Base-by-base conservation (phyloP, 2,329 filamentous ascomycete species). In the Arthroderma sp. region DNA sequence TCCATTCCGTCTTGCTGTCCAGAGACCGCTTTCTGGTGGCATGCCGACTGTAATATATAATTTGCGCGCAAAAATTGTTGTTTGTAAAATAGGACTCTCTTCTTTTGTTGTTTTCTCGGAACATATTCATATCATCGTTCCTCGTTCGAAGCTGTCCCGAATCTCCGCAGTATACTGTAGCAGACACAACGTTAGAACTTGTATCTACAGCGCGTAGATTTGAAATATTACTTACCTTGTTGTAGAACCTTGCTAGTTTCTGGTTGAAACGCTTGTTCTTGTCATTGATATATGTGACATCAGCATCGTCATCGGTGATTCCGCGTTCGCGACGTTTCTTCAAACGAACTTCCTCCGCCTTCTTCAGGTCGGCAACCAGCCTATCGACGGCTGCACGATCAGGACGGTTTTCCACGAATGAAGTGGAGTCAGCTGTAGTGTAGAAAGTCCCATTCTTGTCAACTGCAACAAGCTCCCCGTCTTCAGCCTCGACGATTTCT, bases 191-290 rank as follows among this genome's bases (percentile, higher is more conserved):
- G 37, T 49, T 31, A 48, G 46, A 27, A 33, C 11, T 41, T 10
- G 27, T 38, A 6, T 9, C 4, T 11, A 27, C 8, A 44, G 27
- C 9, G 10, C 31, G 11, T 5, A 6, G 5, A 36, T 28, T 3
- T 9, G 29, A 37, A 48, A 29, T 8, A 42, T 59, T 15, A 9
- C 66, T 49, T 65, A 74, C 72, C 68, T 94, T 94, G 69, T 98
- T 91, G 68, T 98, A 98, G 70, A 96, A 98, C 53, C 91, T 75
- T 44, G 83, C 74, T 64, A 98, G 71, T 70, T 98, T 96, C 70
- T 94, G 81, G 78, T 98, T 98, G 72, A 98, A 98, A 73, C 95
- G 87, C 74, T 96, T 96, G 74, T 98, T 98, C 82, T 98, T 95
- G 68, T 95, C 87, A 68, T 98, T 98, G 76, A 98, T 98, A 67